phyloP scores from a whole-genome alignment of 2,329 filamentous ascomycete species.

The Peltaster fructicola region DNA sequence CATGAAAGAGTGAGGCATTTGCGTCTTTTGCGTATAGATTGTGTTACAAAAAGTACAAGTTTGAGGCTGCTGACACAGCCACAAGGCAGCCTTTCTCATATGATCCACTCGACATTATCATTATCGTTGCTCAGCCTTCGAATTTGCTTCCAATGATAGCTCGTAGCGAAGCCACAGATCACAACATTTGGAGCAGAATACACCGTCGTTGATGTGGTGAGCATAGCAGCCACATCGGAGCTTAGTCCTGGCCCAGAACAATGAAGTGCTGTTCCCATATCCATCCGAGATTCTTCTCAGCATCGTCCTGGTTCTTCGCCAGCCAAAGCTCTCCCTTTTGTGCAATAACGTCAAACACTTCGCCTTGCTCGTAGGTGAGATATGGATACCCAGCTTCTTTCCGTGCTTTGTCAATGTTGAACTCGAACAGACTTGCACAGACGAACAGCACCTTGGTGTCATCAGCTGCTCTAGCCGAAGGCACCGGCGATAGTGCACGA shows the following conservation, averaged over 20 bases:
- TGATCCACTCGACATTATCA: no score
- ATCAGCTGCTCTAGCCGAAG: constrained; percentile 5
- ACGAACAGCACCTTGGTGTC: constrained; percentile 54
- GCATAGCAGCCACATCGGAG: constrained; percentile 2
- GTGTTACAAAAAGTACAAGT: no score
- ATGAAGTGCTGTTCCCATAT: constrained; percentile 97
- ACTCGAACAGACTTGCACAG: constrained; percentile 87
- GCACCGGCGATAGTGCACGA: constrained; percentile 17
- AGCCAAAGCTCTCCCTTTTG: constrained; percentile 97
- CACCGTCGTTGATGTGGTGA: no score
- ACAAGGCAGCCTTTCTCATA: no score
- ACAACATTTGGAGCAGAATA: no score
- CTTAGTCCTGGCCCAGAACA: constrained; percentile 9
- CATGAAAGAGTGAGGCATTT: no score
- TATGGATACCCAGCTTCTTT: constrained; percentile 92
- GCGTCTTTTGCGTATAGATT: no score
- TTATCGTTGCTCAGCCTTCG: no score
- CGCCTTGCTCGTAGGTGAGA: constrained; percentile 83
- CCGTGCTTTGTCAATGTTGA: constrained; percentile 85
- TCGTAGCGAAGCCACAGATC: no score
- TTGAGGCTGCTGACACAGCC: no score
- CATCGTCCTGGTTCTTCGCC: constrained; percentile 90
- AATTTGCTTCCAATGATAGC: no score
- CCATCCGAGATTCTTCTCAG: constrained; percentile 66
- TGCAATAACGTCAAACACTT: constrained; percentile 58